Percentiles rank a stretch among this genome's conserved stretches.
phyloP scores from a whole-genome alignment of 805 yeast species.

The Blastobotrys parvus region DNA sequence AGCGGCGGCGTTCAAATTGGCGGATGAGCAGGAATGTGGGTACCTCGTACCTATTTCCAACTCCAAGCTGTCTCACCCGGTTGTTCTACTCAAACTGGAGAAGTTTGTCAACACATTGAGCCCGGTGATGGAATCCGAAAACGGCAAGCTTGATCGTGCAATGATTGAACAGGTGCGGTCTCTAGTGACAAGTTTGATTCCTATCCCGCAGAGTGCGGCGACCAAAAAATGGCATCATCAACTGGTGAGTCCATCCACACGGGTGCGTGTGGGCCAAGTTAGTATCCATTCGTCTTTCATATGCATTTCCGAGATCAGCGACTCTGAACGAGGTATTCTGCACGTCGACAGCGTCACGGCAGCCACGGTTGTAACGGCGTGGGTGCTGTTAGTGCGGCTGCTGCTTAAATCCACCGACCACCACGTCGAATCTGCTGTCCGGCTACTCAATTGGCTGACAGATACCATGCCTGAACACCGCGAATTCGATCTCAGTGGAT shows the following conservation, averaged over 20 bases:
- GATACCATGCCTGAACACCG: background rate
- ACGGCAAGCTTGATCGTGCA: too few species aligned
- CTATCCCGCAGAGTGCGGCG: background rate
- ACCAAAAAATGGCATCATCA: background rate
- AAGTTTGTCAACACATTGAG: background rate
- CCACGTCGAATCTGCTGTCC: background rate
- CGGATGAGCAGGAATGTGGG: background rate
- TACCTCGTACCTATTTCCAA: background rate
- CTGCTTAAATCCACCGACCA: background rate
- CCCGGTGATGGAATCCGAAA: background rate
- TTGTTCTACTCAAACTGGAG: background rate
- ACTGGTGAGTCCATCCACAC: too few species aligned
- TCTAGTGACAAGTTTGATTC: background rate
- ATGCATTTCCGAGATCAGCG: background rate
- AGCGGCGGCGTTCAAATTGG: background rate
- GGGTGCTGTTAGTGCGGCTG: background rate
- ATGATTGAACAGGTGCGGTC: background rate
- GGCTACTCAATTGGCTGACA: constrained; percentile 1
- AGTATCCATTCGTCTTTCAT: background rate
- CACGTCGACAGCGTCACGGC: constrained; percentile 1
- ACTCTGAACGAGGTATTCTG: too few species aligned
- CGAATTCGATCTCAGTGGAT: constrained; percentile 1
- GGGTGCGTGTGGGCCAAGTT: background rate
- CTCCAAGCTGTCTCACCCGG: background rate
- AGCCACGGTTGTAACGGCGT: background rate